Conservation (phyloP, 768 basidiomycete genomes). For the Podaxis pistillaris region DNA sequence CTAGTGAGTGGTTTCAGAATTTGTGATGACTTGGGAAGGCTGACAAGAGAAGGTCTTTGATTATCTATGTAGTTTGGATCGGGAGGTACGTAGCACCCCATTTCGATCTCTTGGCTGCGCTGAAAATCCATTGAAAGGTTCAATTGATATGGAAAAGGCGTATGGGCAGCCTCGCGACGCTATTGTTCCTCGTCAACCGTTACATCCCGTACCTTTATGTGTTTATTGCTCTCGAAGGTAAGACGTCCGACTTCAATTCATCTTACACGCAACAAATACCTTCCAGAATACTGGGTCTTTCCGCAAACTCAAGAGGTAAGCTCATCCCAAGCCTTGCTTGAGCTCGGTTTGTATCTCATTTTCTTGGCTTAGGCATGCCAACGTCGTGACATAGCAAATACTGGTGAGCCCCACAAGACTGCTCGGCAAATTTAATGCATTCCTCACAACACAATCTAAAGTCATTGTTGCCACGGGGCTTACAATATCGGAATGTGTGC, state of each 20-base stretch:
- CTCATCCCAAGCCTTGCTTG: neutral
- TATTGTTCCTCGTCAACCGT: slow-evolving; percentile 7
- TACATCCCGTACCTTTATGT: slow-evolving; percentile 4
- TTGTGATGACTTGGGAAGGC: neutral
- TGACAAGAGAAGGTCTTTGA: neutral
- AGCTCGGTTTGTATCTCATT: neutral
- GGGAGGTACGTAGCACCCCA: neutral
- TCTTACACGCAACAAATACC: neutral
- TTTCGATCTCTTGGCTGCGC: neutral
- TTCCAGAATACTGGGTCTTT: neutral
- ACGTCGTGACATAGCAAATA: neutral
- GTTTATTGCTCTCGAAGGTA: neutral
- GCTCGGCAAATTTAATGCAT: too few relatives aligned
- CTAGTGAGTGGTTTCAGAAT: neutral
- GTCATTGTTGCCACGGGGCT: neutral
- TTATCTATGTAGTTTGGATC: neutral
- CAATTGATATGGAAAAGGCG: slow-evolving; percentile 11
- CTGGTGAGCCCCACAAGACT: neutral
- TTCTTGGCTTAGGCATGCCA: neutral
- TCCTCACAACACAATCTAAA: neutral
- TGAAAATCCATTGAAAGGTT: neutral
- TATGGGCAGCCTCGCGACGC: slow-evolving; percentile 3
- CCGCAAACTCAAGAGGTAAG: neutral
- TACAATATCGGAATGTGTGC: neutral
- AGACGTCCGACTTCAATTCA: neutral